A percentile compares a stretch with the other conserved stretches of the same genome.
Conservation (phyloP, 352 stramenopile genomes). For the Phytopythium cucurbitacearum region DNA sequence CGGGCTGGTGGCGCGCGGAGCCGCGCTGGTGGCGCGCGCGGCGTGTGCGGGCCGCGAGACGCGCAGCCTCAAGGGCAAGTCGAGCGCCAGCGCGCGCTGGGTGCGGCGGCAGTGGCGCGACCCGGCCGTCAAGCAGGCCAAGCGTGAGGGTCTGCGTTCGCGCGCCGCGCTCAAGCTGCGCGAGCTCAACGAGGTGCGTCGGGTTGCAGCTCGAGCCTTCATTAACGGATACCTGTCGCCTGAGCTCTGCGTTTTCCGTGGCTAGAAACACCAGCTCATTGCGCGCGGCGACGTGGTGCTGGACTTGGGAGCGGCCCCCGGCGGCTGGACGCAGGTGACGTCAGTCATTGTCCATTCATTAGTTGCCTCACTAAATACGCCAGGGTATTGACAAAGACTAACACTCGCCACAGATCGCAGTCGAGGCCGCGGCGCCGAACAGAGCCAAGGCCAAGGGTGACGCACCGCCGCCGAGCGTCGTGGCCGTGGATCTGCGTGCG, state of each 20-base stretch:
- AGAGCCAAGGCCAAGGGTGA: constrained; percentile 10
- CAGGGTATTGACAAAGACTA: too few relatives aligned
- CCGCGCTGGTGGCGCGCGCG: constrained; percentile 8
- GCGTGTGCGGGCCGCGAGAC: constrained; percentile 25
- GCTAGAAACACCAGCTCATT: constrained; percentile 68
- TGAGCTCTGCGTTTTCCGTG: constrained; percentile 1
- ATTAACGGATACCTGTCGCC: not conserved
- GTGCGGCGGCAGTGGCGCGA: constrained; percentile 83
- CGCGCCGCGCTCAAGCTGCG: constrained; percentile 80
- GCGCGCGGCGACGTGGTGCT: constrained; percentile 62
- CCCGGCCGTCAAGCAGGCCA: constrained; percentile 80
- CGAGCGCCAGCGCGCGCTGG: constrained; percentile 78
- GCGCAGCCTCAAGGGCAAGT: constrained; percentile 84
- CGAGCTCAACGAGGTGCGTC: constrained; percentile 67
- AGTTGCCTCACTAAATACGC: too few relatives aligned
- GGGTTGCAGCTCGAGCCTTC: not conserved
- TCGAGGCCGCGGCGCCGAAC: constrained; percentile 34
- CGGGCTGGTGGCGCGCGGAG: constrained; percentile 8
- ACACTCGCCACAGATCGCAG: constrained; percentile 30
- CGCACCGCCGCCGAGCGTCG: constrained; percentile 22
- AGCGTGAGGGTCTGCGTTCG: constrained; percentile 75
- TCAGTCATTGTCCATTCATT: not conserved
- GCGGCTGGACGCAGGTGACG: constrained; percentile 76
- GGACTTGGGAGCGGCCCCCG: constrained; percentile 79
- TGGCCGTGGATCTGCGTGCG: constrained; percentile 69